Evolutionary conservation across 495 filamentous ascomycete species (phyloP).

Genomic region (Aspergillus wentii): DNA sequence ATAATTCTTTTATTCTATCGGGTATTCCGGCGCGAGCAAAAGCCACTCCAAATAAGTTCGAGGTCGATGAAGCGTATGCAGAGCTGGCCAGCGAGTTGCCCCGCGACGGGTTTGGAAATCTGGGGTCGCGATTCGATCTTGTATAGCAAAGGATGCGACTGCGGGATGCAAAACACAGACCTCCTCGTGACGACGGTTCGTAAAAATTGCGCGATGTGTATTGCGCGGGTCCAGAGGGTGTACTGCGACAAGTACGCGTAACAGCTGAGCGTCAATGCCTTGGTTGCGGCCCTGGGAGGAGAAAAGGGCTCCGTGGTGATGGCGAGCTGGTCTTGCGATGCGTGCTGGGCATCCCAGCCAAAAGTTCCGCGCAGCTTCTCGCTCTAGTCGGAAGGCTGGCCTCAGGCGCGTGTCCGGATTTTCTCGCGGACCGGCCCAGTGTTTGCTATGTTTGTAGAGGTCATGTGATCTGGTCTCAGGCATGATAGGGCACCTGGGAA

Average conservation of each 20-base stretch:
- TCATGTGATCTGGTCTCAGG: too few relatives aligned
- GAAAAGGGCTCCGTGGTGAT: too few relatives aligned
- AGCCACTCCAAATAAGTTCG: too few relatives aligned
- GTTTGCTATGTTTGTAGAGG: too few relatives aligned
- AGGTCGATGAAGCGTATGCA: too few relatives aligned
- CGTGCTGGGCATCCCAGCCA: conserved; percentile 15
- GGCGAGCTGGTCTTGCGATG: conserved; percentile 19
- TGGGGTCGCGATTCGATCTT: conserved; percentile 15
- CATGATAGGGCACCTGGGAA: too few relatives aligned
- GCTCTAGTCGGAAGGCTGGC: too few relatives aligned
- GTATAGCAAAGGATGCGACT: conserved; percentile 14
- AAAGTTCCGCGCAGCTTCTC: conserved; percentile 32
- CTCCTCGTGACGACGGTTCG: conserved; percentile 1
- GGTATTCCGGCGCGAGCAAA: too few relatives aligned
- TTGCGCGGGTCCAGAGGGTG: conserved; percentile 5
- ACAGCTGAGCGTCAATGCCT: conserved; percentile 11
- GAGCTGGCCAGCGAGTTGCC: too few relatives aligned
- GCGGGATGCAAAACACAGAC: conserved; percentile 6
- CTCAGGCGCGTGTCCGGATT: conserved; percentile 20
- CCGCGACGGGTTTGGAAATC: conserved; percentile 4
- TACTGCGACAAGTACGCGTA: conserved; percentile 6
- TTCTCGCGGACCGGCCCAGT: too few relatives aligned
- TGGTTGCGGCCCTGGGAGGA: conserved; percentile 11
- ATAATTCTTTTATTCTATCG: too few relatives aligned
- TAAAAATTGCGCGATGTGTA: conserved; percentile 1